Percentiles rank a stretch among this genome's conserved stretches.
These are phyloP conservation scores for Apiospora koreana DNA, from an alignment of 2,329 filamentous ascomycete species.

Conservation along the genomic window DNA sequence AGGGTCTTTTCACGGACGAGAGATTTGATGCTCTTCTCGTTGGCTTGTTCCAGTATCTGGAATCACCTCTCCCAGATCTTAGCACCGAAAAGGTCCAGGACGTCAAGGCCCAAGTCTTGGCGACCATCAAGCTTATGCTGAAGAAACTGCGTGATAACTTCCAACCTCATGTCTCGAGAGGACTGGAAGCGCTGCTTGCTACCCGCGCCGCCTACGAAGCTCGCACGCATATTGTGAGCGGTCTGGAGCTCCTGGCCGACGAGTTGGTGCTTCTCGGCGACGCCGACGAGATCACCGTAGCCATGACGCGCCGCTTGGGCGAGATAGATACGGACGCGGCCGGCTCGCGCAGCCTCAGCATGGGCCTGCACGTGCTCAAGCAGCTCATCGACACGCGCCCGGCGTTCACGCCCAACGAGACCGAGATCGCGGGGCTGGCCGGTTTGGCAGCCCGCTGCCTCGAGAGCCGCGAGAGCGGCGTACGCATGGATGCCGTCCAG, in stretches of 20 bases:
- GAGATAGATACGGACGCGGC: conserved; percentile 44
- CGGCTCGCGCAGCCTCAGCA: conserved; percentile 56
- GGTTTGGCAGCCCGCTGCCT: conserved; percentile 57
- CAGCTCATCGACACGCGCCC: conserved; percentile 54
- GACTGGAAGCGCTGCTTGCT: conserved; percentile 66
- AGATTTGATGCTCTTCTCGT: conserved; percentile 69
- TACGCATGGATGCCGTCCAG: conserved; percentile 75
- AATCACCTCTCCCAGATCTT: conserved; percentile 57
- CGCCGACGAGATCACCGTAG: conserved; percentile 58
- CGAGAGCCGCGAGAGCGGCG: conserved; percentile 61
- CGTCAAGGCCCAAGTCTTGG: conserved; percentile 72
- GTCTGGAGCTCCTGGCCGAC: conserved; percentile 71
- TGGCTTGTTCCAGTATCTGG: conserved; percentile 72
- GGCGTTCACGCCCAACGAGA: conserved; percentile 50
- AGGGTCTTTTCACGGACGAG: conserved; percentile 63
- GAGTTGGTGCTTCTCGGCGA: conserved; percentile 70
- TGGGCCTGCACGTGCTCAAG: conserved; percentile 65
- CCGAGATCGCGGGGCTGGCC: conserved; percentile 53
- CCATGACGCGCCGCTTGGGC: conserved; percentile 52
- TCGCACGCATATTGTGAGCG: conserved; percentile 70
- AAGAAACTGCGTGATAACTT: conserved; percentile 67
- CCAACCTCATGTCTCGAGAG: conserved; percentile 65
- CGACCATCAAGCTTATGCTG: conserved; percentile 72
- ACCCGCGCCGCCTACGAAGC: conserved; percentile 68
- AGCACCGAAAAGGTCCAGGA: conserved; percentile 68